Evolutionary conservation across 2,329 filamentous ascomycete genomes (phyloP).

Genomic region (Sodiomyces alkalinus): DNA sequence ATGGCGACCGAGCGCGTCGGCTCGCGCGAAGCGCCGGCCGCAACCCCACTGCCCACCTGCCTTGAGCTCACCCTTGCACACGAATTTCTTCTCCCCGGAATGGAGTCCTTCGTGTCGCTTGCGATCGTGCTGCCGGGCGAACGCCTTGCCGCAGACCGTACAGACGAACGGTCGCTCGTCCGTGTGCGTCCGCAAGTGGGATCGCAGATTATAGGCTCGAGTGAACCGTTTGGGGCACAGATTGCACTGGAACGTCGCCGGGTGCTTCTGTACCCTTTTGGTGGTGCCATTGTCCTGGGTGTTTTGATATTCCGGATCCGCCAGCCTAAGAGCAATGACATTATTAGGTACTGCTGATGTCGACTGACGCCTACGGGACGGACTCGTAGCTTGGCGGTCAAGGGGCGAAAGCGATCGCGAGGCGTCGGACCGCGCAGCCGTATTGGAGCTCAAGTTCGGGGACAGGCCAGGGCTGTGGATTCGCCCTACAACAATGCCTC

Average conservation of each 20-base stretch:
- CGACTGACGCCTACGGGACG: conserved; percentile 41
- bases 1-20: conserved; percentile 84
- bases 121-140: conserved; percentile 90
- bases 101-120: conserved; percentile 95
- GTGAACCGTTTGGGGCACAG: conserved; percentile 94
- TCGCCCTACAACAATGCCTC: conserved; percentile 24
- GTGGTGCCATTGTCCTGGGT: conserved; percentile 43
- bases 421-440: conserved; percentile 28
- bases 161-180: conserved; percentile 96
- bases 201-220: conserved; percentile 88
- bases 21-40: conserved; percentile 80
- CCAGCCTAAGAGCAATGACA: conserved; percentile 72
- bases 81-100: conserved; percentile 96
- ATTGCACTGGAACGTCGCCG: conserved; percentile 88
- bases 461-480: conserved; percentile 25
- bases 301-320: conserved; percentile 71
- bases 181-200: conserved; percentile 88
- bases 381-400: conserved; percentile 33
- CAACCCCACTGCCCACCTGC: conserved; percentile 81
- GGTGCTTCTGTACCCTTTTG: conserved; percentile 92
- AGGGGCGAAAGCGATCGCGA: conserved; percentile 44
- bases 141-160: conserved; percentile 91
- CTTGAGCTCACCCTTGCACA: conserved; percentile 84
- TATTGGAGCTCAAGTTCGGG: conserved; percentile 31
- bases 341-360: conserved; percentile 49